phyloP scores from a whole-genome alignment of 164 flowering plant genomes.

The Aristolochia fimbriata region DNA sequence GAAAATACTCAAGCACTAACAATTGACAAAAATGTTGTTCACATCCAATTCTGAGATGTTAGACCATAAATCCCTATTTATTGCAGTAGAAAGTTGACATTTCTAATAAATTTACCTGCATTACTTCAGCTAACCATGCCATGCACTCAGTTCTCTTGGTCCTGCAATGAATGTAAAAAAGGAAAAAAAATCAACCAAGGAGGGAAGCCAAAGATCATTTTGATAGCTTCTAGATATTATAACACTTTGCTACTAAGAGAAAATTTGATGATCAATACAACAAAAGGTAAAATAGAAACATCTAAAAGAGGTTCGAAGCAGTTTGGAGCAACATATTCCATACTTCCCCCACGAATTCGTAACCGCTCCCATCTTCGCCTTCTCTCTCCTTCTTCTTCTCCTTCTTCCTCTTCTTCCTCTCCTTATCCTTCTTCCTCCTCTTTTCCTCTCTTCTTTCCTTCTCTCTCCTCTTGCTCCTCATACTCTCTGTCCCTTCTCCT shows the following conservation, averaged over 20 bases:
- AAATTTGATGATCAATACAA: no score
- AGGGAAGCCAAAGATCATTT: no score
- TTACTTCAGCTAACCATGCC: constrained; percentile 92
- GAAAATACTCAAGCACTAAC: no score
- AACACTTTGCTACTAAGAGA: background rate
- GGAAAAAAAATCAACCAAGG: background rate
- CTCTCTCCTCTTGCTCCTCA: constrained; percentile 14
- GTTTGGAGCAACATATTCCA: no score
- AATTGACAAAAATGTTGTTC: no score
- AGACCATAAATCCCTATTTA: no score
- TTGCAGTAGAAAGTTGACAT: no score
- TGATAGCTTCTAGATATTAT: background rate
- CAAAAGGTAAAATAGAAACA: background rate
- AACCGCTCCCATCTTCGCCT: constrained; percentile 63
- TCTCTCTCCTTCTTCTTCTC: constrained; percentile 45
- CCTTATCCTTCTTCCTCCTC: constrained; percentile 14
- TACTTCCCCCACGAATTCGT: constrained; percentile 90
- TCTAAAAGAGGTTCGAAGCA: background rate
- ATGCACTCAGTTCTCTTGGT: constrained; percentile 93
- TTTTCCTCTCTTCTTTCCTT: constrained; percentile 14
- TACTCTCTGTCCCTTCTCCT: constrained; percentile 19
- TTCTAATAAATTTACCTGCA: constrained; percentile 38
- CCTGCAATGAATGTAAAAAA: constrained; percentile 34
- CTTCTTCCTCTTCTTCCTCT: constrained; percentile 20
- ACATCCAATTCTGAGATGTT: no score